Base-by-base conservation (phyloP, 108 stramenopile species). In the Discostella stelligeroides region DNA sequence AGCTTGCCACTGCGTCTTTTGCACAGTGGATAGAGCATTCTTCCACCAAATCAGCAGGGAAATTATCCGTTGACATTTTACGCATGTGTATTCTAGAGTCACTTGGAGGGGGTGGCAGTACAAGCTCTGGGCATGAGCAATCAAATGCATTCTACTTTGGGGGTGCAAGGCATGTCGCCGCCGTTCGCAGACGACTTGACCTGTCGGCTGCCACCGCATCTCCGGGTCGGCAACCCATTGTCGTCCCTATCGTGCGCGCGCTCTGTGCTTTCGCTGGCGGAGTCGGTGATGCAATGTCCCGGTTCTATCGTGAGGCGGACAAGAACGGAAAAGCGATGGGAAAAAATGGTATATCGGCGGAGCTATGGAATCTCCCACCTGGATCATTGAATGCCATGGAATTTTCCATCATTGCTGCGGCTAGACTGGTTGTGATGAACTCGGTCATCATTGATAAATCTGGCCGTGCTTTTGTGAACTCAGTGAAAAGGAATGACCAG, bases 11-110 rank as follows among this genome's bases (percentile, higher is more conserved):
- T 14, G 28, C 62, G n/a, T 69, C 62, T 20, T 76, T 76, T 59
- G 61, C 75, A 4, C 13, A 47, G 25, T 76, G 75, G 75, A 61
- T 76, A 24, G 57, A 58, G 48, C 14, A 39, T 25, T 68, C 47
- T 37, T 76, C 75, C 37, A 68, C 66, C 21, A 54, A 27, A 11
- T n/a, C 42, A 2, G 12, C 55, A 23, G 75, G 67, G 17, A 55
- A 38, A 18, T 37, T 76, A 46, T 69, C 61, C 1, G 75, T 68
- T 58, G 75, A 76, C 29, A 47, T 76, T 8, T 62, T 76, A 10
- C 75, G 75, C 15, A 68, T 76, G 75, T 64, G 62, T 47, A 46
- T 76, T 17, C 62, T 76, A 13, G 60, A 76, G 27, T 76, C 75
- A 41, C 46, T 76, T 7, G 75, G 75, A 9, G 75, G 74, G 27